Evolutionary conservation across 257 asterid genomes (phyloP), one percentile per base, ranked within the genome.

Genomic region (Plectranthus barbatus): DNA sequence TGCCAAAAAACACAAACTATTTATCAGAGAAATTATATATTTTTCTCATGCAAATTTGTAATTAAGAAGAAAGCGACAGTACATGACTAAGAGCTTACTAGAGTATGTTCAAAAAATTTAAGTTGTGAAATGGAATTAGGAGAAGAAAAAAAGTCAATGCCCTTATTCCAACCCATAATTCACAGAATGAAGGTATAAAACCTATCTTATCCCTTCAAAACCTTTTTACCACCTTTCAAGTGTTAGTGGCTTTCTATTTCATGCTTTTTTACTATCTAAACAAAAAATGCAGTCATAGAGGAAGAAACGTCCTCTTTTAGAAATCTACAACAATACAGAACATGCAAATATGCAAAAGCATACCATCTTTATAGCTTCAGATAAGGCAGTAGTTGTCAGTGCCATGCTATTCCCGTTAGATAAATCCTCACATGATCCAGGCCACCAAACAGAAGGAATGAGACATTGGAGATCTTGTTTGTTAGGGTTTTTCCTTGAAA

Each of bases 401-500:
- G 76, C 54, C 98, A 91, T 85, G 88, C 95, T 79, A 69, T 80
- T 84, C 79, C 86, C 97, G 41, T 79, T 77, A 55, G 88, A 80
- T 45, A 78, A 63, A 57, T 91, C 95, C 74, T 88, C 98, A 72
- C 75, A 77, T 60, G 96, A 84, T 58, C 95, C 97, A 71, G 95
- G 90, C 95, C 97, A 91, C 94, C 94, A 91, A 13, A 91, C 95
- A 23, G 90, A 84, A 77, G 98, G 97, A 77, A 91, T 84, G 77
- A 91, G 64, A 72, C 84, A 80, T 60, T 83, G 97, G 56, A 91
- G 95, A 74, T 91, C 98, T 56, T 84, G 92, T 71, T 86, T 88
- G 74, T 83, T 88, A 15, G 95, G 97, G 73, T 67, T 76, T 81
- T 85, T 91, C 75, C 87, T 78, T 2, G 95, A 84, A 74, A 91